Base-by-base conservation (phyloP, 805 yeast species). In the Candida ovalis region DNA sequence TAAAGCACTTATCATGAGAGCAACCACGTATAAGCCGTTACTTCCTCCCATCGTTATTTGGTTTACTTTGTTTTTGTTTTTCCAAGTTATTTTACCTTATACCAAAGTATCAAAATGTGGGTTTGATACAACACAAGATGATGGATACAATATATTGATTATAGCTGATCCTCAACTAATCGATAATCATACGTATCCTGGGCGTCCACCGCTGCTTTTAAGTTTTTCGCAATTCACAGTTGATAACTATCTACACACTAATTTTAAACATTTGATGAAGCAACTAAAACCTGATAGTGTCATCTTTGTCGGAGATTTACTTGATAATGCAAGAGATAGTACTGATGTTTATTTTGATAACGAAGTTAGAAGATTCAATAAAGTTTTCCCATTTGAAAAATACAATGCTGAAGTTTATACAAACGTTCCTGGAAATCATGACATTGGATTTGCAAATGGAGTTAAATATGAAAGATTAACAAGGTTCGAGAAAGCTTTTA, bases 131-230 rank as follows among this genome's bases (percentile, higher is more conserved):
- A 13, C 25, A 37, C 28, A 21, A 22, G 43, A 27, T 12, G 45
- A 42, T 3, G 39, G 28, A 4, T 49, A 49, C 40, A 60, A 55
- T 37, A 40, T 62, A 1, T 51, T 64, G 28, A 35, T 94, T 12
- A 74, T 88, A 32, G 98, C 97, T 0, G 99, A 94, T 62, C 99
- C 99, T 0, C 99, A 94, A 64, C 74, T 94, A 39, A 85, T 94
- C 59, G 99, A 94, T 61, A 85, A 75, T 23, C 80, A 86, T 65
- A 86, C 98, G 0, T 94, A 94, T 63, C 96, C 96, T 70, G 90
- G 56, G 80, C 84, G 18, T 53, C 69, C 38, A 23, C 18, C 46
- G 71, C 3, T 63, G 79, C 22, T 76, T 77, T 61, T 74, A 70
- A 55, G 53, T 8, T 21, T 88, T n/a, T 78, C 94, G 1, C 74